phyloP scores from a whole-genome alignment of 2,329 filamentous ascomycete genomes.

The Penicillium griseofulvum region DNA sequence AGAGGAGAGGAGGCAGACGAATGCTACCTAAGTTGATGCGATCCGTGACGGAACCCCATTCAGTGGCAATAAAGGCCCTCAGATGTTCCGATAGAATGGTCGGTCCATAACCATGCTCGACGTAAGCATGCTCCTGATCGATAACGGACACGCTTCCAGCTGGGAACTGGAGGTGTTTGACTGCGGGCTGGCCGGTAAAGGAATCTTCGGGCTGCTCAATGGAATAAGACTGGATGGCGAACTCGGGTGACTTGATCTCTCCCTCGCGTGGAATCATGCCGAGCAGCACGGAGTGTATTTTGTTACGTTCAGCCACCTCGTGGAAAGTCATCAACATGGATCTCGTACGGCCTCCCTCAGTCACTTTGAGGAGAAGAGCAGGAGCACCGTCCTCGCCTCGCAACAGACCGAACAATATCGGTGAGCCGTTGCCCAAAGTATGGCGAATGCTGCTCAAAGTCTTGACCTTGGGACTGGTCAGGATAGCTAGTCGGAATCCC shows the following conservation, averaged over 20 bases:
- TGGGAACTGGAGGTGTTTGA: constrained; percentile 38
- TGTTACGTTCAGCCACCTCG: constrained; percentile 67
- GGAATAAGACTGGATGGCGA: constrained; percentile 63
- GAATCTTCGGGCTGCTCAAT: constrained; percentile 53
- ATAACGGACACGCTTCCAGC: constrained; percentile 55
- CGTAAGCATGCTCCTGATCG: constrained; percentile 62
- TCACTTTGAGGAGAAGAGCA: constrained; percentile 68
- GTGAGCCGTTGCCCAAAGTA: constrained; percentile 61
- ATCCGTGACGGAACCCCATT: constrained; percentile 76
- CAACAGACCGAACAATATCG: constrained; percentile 75
- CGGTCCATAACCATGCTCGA: constrained; percentile 57
- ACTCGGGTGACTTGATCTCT: constrained; percentile 69
- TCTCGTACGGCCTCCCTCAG: constrained; percentile 63
- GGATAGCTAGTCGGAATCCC: constrained; percentile 73
- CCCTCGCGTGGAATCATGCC: constrained; percentile 66
- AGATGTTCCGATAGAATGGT: constrained; percentile 75
- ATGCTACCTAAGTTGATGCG: constrained; percentile 68
- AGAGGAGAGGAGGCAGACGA: neutral
- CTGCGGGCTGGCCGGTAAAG: constrained; percentile 26
- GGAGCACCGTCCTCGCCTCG: constrained; percentile 68
- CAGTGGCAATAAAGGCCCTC: constrained; percentile 71
- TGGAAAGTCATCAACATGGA: constrained; percentile 76
- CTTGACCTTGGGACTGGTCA: constrained; percentile 74
- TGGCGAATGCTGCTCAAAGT: constrained; percentile 75
- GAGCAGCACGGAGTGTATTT: constrained; percentile 69